phyloP scores from a whole-genome alignment of 2,329 filamentous ascomycete species.

The Colletotrichum limetticola region DNA sequence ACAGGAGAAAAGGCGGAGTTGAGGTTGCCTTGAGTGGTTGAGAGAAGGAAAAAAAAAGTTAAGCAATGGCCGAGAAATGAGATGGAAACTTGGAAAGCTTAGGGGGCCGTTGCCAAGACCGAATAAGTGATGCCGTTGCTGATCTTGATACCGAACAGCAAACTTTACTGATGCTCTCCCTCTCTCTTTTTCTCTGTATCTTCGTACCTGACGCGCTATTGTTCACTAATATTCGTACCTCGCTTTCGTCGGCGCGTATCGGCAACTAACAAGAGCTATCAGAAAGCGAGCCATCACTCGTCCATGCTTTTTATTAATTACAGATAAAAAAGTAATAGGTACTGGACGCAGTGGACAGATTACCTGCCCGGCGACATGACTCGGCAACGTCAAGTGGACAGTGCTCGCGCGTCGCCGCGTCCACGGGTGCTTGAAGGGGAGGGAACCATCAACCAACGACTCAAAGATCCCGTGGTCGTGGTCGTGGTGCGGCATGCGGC shows the following conservation, averaged over 20 bases:
- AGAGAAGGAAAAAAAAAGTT: neutral
- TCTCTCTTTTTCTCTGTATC: too few relatives aligned
- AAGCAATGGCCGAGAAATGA: neutral
- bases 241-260: neutral
- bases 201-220: neutral
- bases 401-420: too few relatives aligned
- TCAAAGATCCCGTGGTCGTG: neutral
- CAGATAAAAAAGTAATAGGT: too few relatives aligned
- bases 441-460: neutral
- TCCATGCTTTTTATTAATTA: neutral
- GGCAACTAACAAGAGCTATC: too few relatives aligned
- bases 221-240: neutral
- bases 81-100: neutral
- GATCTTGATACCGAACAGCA: neutral
- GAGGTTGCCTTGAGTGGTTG: too few relatives aligned
- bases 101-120: too few relatives aligned
- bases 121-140: neutral
- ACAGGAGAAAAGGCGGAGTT: neutral
- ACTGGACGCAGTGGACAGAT: too few relatives aligned
- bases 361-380: neutral
- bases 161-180: neutral
- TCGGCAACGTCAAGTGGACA: constrained; percentile 6
- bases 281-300: neutral
- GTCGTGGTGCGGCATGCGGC: too few relatives aligned
- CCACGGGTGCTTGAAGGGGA: too few relatives aligned